phyloP scores from a whole-genome alignment of 371 early-diverging fungal genomes.

The Mortierella sp. region DNA sequence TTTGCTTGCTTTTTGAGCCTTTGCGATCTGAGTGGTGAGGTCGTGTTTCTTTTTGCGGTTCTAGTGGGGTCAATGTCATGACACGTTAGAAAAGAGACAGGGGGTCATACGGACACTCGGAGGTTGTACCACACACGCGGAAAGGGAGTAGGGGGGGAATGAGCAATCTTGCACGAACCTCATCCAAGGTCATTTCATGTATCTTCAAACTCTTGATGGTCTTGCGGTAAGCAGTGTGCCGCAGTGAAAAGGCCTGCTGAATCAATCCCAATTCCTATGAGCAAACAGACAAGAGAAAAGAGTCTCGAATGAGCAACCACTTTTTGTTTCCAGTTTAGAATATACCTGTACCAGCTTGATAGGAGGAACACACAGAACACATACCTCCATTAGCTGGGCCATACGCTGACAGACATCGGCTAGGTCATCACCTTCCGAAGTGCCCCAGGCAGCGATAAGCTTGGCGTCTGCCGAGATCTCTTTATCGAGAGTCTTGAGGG shows the following conservation, averaged over 20 bases:
- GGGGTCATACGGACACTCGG: conserved; percentile 4
- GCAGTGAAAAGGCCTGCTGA: conserved; percentile 33
- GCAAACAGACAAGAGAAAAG: not conserved
- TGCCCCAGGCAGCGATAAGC: conserved; percentile 40
- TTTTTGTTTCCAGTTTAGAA: no score
- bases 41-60: conserved; percentile 55
- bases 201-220: conserved; percentile 40
- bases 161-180: conserved; percentile 10
- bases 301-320: no score
- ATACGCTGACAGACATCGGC: conserved; percentile 49
- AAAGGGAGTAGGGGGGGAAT: not conserved
- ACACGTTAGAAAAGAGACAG: not conserved
- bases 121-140: not conserved
- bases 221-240: conserved; percentile 45
- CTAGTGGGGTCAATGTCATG: conserved; percentile 13
- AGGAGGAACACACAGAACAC: no score
- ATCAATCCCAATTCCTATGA: conserved; percentile 46
- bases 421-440: conserved; percentile 46
- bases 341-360: no score
- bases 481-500: conserved; percentile 43
- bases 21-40: conserved; percentile 33
- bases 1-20: conserved; percentile 47
- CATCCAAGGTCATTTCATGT: conserved; percentile 46
- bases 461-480: conserved; percentile 42
- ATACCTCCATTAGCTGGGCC: conserved; percentile 53